Conservation (phyloP, 768 basidiomycete species). For the Chiua virens region DNA sequence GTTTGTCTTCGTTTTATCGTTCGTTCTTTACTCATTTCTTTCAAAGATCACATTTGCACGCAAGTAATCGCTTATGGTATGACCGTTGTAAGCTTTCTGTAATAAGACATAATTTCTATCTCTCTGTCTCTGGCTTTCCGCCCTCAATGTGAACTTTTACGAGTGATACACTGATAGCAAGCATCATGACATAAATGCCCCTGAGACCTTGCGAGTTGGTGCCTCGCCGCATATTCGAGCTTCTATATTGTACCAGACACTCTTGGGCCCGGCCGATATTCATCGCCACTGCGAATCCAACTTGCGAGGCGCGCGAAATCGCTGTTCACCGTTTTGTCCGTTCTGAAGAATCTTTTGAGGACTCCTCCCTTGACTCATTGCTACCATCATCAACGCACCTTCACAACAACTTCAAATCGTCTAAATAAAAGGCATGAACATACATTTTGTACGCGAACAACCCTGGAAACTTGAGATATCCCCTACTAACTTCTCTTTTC, state of each 20-base stretch:
- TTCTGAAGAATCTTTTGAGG: not conserved
- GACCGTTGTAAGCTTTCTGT: constrained; percentile 29
- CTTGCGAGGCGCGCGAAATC: not conserved
- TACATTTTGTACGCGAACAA: constrained; percentile 21
- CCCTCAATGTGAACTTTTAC: constrained; percentile 22
- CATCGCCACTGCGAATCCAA: constrained; percentile 4
- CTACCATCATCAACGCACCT: constrained; percentile 9
- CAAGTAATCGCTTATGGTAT: constrained; percentile 48
- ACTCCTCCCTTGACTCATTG: constrained; percentile 1
- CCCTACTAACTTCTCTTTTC: constrained; percentile 4
- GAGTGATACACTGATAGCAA: constrained; percentile 27
- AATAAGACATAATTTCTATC: constrained; percentile 28
- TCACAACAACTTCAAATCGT: constrained; percentile 6
- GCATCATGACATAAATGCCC: constrained; percentile 17
- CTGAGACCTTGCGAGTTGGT: constrained; percentile 28
- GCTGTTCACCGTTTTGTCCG: not conserved
- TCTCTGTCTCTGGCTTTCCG: constrained; percentile 12
- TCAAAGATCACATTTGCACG: constrained; percentile 71
- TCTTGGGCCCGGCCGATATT: constrained; percentile 4
- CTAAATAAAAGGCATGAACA: constrained; percentile 10
- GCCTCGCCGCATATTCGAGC: constrained; percentile 14
- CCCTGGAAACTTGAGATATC: not conserved
- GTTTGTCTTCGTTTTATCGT: constrained; percentile 37
- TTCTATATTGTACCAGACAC: constrained; percentile 5
- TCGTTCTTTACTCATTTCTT: constrained; percentile 4